Evolutionary conservation across 148 eudicot genomes (phyloP).

Genomic region (Cornus controversa): DNA sequence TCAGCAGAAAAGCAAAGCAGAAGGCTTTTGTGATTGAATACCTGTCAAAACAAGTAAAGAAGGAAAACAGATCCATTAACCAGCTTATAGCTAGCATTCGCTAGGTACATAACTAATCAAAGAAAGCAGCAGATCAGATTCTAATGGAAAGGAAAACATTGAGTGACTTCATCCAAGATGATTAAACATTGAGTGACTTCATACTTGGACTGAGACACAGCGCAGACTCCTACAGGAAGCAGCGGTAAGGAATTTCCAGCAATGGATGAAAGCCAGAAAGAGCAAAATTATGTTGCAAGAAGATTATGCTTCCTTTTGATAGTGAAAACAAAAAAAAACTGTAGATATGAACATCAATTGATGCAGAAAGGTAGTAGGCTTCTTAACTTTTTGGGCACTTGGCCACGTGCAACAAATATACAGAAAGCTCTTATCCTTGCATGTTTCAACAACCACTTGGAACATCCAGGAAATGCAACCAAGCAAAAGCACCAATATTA

Average conservation of each 20-base stretch:
- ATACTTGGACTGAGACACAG: too few species aligned
- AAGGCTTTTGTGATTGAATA: constrained; percentile 51
- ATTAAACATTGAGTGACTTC: too few species aligned
- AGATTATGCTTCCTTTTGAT: too few species aligned
- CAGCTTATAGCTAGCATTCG: constrained; percentile 5
- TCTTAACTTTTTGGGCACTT: too few species aligned
- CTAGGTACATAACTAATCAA: background rate
- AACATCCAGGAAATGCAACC: background rate
- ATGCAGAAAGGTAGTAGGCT: too few species aligned
- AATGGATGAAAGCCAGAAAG: too few species aligned
- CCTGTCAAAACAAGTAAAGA: constrained; percentile 28
- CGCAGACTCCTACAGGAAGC: too few species aligned
- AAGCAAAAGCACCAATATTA: background rate
- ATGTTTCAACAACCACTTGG: background rate
- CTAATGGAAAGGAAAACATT: background rate
- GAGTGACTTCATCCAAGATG: background rate
- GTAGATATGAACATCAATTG: too few species aligned
- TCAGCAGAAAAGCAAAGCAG: constrained; percentile 51
- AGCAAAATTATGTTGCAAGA: too few species aligned
- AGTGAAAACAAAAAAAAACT: too few species aligned
- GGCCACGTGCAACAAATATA: too few species aligned
- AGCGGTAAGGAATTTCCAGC: too few species aligned
- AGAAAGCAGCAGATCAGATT: background rate
- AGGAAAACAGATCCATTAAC: background rate
- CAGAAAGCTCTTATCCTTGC: background rate